Evolutionary conservation across 2,329 filamentous ascomycete species (phyloP).

Genomic region (Corinectria fuckeliana): DNA sequence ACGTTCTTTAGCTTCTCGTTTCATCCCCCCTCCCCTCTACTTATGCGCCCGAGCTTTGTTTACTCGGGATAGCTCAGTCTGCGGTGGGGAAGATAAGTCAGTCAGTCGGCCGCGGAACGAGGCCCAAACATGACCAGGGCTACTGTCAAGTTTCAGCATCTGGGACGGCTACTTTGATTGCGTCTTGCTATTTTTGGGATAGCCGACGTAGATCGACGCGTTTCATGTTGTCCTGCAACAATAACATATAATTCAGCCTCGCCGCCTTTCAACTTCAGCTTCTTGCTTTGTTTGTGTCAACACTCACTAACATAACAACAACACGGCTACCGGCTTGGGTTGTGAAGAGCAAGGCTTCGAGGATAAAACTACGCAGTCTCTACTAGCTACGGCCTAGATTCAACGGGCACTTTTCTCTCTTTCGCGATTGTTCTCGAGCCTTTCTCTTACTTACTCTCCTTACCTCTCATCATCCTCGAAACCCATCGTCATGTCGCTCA

Average conservation of each 20-base stretch:
- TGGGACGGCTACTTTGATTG: background rate
- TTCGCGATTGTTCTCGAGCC: background rate
- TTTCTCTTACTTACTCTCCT: slow-evolving; percentile 8
- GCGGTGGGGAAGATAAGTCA: no score
- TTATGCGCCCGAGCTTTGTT: background rate
- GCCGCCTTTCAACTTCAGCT: background rate
- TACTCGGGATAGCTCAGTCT: background rate
- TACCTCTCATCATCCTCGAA: slow-evolving; percentile 7
- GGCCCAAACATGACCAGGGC: background rate
- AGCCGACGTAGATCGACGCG: background rate
- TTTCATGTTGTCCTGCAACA: background rate
- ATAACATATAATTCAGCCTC: slow-evolving; percentile 2
- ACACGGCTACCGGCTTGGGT: background rate
- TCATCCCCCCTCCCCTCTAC: background rate
- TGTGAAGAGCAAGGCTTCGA: background rate
- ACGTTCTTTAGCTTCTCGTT: background rate
- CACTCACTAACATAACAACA: background rate
- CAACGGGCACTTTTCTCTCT: background rate
- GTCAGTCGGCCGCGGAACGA: background rate
- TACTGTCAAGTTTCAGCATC: slow-evolving; percentile 11
- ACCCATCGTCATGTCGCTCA: slow-evolving; percentile 51
- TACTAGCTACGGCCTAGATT: background rate
- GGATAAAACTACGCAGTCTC: background rate
- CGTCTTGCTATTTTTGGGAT: slow-evolving; percentile 9
- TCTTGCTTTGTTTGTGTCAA: background rate